Evolutionary conservation across 805 yeast species (phyloP).

Genomic region (Jamesozyma piceae): DNA sequence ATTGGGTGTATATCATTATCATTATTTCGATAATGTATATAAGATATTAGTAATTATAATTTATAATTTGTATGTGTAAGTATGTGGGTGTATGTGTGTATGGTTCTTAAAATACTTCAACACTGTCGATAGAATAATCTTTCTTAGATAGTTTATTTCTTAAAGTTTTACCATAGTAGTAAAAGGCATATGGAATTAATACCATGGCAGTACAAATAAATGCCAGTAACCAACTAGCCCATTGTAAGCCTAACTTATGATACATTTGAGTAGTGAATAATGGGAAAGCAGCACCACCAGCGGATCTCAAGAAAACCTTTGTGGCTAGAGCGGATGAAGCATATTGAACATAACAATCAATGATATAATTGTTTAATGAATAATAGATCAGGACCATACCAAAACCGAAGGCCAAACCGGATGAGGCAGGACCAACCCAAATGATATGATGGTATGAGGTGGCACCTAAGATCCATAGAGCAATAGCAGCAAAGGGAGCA

Average conservation of each 20-base stretch:
- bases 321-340: slow-evolving; percentile 79
- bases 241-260: slow-evolving; percentile 58
- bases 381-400: slow-evolving; percentile 72
- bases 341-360: slow-evolving; percentile 76
- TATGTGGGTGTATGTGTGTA: neutral
- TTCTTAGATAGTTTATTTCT: slow-evolving; percentile 60
- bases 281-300: slow-evolving; percentile 85
- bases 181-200: slow-evolving; percentile 60
- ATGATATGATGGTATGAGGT: slow-evolving; percentile 60
- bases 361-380: slow-evolving; percentile 72
- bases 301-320: slow-evolving; percentile 68
- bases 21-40: neutral
- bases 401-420: slow-evolving; percentile 74
- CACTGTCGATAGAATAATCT: slow-evolving; percentile 41
- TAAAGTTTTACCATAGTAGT: slow-evolving; percentile 52
- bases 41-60: neutral
- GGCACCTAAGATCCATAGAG: slow-evolving; percentile 72
- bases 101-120: slow-evolving; percentile 11
- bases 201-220: slow-evolving; percentile 73
- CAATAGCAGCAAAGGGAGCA: slow-evolving; percentile 72
- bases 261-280: slow-evolving; percentile 77
- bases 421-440: slow-evolving; percentile 72
- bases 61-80: neutral
- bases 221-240: slow-evolving; percentile 76
- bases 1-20: neutral